Evolutionary conservation across 2,329 filamentous ascomycete species (phyloP), one percentile per base, ranked within the genome.

Genomic region (Dothistroma septosporum): DNA sequence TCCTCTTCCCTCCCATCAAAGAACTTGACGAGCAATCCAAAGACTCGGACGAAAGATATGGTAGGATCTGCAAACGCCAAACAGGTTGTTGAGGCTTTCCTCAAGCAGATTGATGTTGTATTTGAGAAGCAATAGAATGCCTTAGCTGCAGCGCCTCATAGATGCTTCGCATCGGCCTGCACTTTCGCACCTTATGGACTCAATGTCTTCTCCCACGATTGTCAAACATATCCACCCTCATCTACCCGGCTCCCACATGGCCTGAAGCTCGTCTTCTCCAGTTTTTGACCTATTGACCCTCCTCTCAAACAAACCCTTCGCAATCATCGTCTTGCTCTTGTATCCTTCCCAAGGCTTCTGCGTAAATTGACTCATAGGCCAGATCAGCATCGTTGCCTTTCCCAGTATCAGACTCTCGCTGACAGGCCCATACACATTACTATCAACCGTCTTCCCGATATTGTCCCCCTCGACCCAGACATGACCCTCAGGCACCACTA

Each of bases 381-480:
- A 88, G 58, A 96, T 72, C 33, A 95, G 82, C 73, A 87, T 85
- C 12, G 87, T 85, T 21, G 92, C 86, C 69, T 82, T 86, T 0
- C 92, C 92, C 41, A 87, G 86, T 37, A 97, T 83, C 64, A 97
- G 74, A 58, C 84, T 85, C 65, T 85, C 85, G 63, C 73, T 71
- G 48, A 82, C 74, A 5, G 94, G 91, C 0, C 94, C 94, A 75
- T 95, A 97, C 12, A 86, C 86, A 76, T 96, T 96, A 75, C 92
- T 96, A 77, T 99, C 94, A 61, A 87, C 75, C 58, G 85, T 91
- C 69, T 84, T 84, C 55, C 83, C 82, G 68, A 85, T 83, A 69
- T 89, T 91, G 73, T 99, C 94, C 1, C 94, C 94, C 74, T 97
- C 93, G 0, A 99, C 86, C 94, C 94, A 99, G 31, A 97, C 82